These are phyloP conservation scores for Hylodesmum podocarpum DNA, from an alignment of 306 rosid genomes.

Conservation along the genomic window DNA sequence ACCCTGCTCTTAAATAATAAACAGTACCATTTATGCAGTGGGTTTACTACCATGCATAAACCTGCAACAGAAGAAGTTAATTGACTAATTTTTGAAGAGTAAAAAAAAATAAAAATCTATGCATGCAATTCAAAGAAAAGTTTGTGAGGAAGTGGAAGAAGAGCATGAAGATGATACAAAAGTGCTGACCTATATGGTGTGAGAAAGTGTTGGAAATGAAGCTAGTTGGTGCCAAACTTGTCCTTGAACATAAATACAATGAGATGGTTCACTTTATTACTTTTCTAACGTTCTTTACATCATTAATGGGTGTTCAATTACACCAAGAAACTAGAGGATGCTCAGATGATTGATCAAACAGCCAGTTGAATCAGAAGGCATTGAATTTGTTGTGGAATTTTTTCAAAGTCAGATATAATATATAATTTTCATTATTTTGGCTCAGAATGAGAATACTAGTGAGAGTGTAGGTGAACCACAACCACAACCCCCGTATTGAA, in stretches of 20 bases:
- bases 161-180: not conserved
- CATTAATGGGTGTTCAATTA: not conserved
- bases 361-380: not conserved
- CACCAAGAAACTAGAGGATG: not conserved
- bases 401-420: not conserved
- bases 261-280: not conserved
- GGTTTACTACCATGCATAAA: too few relatives aligned
- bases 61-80: too few relatives aligned
- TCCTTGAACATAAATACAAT: not conserved
- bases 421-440: too few relatives aligned
- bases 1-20: too few relatives aligned
- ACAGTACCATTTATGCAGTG: too few relatives aligned
- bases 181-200: not conserved
- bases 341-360: not conserved
- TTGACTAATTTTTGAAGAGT: too few relatives aligned
- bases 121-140: too few relatives aligned
- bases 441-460: too few relatives aligned
- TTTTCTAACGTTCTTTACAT: not conserved
- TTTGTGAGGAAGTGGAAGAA: not conserved
- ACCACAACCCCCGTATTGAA: too few relatives aligned
- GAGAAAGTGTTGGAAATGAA: not conserved
- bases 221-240: not conserved
- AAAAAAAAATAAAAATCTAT: too few relatives aligned
- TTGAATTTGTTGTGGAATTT: too few relatives aligned
- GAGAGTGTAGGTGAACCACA: too few relatives aligned